Evolutionary conservation across 2,329 filamentous ascomycete species (phyloP).

Genomic region (Colletotrichum sp.): DNA sequence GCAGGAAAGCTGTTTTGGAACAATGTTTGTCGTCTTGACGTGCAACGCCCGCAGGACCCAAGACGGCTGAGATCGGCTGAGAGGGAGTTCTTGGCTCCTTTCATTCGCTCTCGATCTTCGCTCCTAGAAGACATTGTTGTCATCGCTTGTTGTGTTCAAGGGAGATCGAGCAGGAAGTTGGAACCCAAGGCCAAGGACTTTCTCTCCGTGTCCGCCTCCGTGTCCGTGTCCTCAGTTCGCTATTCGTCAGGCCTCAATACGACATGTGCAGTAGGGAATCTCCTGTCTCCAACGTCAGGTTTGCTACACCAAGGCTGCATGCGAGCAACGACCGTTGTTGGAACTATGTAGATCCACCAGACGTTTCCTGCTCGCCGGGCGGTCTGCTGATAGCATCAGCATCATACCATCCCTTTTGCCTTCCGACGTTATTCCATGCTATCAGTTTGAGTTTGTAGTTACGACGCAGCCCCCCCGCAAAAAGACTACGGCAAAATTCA

Average conservation of each 20-base stretch:
- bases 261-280: neutral
- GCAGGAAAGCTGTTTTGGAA: neutral
- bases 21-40: neutral
- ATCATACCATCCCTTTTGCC: neutral
- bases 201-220: neutral
- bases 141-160: neutral
- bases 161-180: neutral
- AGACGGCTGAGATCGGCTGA: neutral
- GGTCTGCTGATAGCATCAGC: neutral
- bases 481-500: too few species aligned
- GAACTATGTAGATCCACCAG: neutral
- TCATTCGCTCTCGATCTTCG: neutral
- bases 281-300: neutral
- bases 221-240: neutral
- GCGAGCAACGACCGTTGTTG: neutral
- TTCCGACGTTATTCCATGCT: neutral
- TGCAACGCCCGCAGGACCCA: neutral
- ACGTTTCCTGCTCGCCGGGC: neutral
- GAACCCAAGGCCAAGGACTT: neutral
- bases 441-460: too few species aligned
- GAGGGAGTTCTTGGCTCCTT: neutral
- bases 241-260: neutral
- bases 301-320: neutral
- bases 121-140: neutral
- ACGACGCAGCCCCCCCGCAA: too few species aligned